Percentiles rank a stretch among this genome's conserved stretches.
These are phyloP conservation scores for Penicillium expansum DNA, from an alignment of 2,329 filamentous ascomycete species.

Conservation along the genomic window DNA sequence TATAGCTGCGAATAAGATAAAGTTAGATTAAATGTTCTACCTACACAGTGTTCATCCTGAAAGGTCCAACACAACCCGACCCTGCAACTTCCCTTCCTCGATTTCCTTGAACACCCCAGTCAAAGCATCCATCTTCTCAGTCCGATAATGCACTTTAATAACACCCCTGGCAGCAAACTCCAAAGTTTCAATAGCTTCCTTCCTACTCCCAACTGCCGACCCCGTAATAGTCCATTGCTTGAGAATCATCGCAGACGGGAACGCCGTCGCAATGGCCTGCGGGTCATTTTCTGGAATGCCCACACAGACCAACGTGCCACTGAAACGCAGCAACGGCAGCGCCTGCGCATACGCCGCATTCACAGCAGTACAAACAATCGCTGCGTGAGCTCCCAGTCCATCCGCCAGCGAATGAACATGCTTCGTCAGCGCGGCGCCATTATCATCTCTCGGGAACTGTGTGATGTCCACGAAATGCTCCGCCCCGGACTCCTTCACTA, in stretches of 20 bases:
- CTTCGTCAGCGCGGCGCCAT: constrained; percentile 49
- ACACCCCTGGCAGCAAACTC: constrained; percentile 48
- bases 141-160: constrained; percentile 44
- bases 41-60: constrained; percentile 9
- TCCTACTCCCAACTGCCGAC: constrained; percentile 50
- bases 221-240: constrained; percentile 48
- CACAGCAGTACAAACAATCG: constrained; percentile 54
- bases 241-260: constrained; percentile 42
- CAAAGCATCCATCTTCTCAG: constrained; percentile 49
- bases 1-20: not conserved
- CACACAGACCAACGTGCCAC: constrained; percentile 52
- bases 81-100: constrained; percentile 43
- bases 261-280: constrained; percentile 46
- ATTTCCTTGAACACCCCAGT: constrained; percentile 47
- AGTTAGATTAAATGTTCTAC: not conserved
- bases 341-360: constrained; percentile 52
- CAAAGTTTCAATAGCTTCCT: constrained; percentile 49
- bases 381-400: constrained; percentile 53
- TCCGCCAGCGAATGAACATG: constrained; percentile 56
- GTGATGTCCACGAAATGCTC: constrained; percentile 66
- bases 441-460: constrained; percentile 46
- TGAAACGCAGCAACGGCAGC: constrained; percentile 47
- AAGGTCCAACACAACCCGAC: constrained; percentile 49
- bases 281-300: constrained; percentile 50
- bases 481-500: constrained; percentile 60